Percentiles rank a stretch among this genome's conserved stretches.
phyloP scores from a whole-genome alignment of 768 basidiomycete genomes.

The Lactifluus pinguis region DNA sequence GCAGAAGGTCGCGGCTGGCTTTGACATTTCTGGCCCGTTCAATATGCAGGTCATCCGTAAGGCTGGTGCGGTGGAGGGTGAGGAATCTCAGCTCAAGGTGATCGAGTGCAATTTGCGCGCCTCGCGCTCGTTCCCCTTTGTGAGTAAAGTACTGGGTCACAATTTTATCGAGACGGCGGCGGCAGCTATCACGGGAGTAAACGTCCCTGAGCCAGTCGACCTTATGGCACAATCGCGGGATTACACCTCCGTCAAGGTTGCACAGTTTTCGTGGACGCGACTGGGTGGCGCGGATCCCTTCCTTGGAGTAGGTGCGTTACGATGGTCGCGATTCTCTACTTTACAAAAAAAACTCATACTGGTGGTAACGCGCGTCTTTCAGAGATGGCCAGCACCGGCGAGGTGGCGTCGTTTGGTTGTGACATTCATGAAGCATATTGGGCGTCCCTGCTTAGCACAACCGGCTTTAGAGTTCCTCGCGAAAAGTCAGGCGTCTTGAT shows the following conservation, averaged over 20 bases:
- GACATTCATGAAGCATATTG: constrained; percentile 95
- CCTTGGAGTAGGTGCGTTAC: constrained; percentile 77
- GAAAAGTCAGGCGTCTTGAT: constrained; percentile 82
- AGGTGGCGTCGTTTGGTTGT: constrained; percentile 92
- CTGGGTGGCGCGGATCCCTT: constrained; percentile 94
- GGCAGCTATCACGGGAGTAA: constrained; percentile 71
- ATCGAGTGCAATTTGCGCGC: constrained; percentile 99
- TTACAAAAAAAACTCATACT: background rate
- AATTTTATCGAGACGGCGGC: constrained; percentile 97
- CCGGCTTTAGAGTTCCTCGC: constrained; percentile 87
- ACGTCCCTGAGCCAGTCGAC: constrained; percentile 87
- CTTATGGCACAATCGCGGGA: constrained; percentile 83
- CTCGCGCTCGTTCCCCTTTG: constrained; percentile 98
- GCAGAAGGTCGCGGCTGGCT: constrained; percentile 88
- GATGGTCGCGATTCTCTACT: background rate
- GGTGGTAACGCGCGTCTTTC: background rate
- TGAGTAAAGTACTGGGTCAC: constrained; percentile 93
- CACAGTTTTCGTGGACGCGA: constrained; percentile 98
- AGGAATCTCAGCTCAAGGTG: constrained; percentile 79
- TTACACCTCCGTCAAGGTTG: constrained; percentile 94
- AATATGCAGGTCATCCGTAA: constrained; percentile 99
- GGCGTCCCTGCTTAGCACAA: constrained; percentile 90
- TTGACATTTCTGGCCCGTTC: constrained; percentile 96
- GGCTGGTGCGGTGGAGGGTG: constrained; percentile 38
- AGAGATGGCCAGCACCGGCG: constrained; percentile 99